phyloP scores from a whole-genome alignment of 2,329 filamentous ascomycete genomes.

The Trichophyton schoenleinii region DNA sequence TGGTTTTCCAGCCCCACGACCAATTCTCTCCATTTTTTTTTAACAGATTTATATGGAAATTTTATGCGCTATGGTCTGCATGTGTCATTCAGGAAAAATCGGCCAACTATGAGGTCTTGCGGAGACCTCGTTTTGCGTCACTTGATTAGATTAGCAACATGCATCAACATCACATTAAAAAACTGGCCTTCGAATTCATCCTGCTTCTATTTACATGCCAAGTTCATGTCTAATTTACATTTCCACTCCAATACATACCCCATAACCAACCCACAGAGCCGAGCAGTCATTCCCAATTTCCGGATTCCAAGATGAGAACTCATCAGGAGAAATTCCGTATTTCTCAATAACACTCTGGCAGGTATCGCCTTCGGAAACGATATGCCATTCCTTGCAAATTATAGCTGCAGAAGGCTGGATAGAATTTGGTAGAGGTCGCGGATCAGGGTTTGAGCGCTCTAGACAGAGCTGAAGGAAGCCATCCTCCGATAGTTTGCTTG shows the following conservation, averaged over 20 bases:
- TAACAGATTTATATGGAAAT: too few species aligned
- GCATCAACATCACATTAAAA: background rate
- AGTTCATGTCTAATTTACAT: background rate
- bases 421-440: background rate
- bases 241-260: background rate
- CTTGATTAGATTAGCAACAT: background rate
- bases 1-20: too few species aligned
- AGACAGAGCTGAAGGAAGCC: background rate
- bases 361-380: background rate
- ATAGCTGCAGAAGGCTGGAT: background rate
- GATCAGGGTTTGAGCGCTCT: background rate
- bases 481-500: background rate
- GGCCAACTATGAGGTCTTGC: background rate
- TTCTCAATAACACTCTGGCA: background rate
- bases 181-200: background rate
- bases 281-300: background rate
- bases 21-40: too few species aligned
- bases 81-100: too few species aligned
- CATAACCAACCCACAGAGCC: background rate
- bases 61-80: too few species aligned
- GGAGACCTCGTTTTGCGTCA: background rate
- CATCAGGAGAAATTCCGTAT: background rate
- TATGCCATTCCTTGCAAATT: background rate
- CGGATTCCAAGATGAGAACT: background rate
- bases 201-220: background rate